Base-by-base conservation (phyloP, 2,329 filamentous ascomycete species). In the Helminthosporium solani region DNA sequence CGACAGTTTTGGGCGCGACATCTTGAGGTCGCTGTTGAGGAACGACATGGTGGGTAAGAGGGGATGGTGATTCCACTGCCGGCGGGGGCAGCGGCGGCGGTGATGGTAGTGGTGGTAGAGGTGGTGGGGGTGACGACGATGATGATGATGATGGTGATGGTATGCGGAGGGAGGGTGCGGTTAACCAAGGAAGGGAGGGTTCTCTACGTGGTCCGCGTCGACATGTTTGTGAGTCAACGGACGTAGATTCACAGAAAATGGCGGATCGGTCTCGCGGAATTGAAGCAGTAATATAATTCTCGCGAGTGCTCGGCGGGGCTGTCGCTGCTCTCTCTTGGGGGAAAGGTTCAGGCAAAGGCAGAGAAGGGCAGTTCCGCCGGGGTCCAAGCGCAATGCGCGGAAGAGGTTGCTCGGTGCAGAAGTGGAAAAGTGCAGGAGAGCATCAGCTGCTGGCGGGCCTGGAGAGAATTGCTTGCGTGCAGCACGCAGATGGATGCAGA, bases 341-440 rank as follows among this genome's bases (percentile, higher is more conserved):
- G 28, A 51, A 28, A n/a, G 42, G 57, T 52, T 54, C 56, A 54
- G 54, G 45, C 44, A 51, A 58, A 61, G 66, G 66, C 55, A 59
- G 49, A 43, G 56, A 46, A 47, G 48, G 47, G 47, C 52, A 52
- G 50, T 52, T 50, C 57, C 19, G 11, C 39, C 55, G 53, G 53
- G 49, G 50, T 53, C n/a, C 56, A 60, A 58, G 62, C 61, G 64
- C 61, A 60, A 60, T 61, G 61, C 55, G 60, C 58, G 60, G 57
- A 49, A 48, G 39, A 44, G 52, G 20, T 19, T 41, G n/a, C 35
- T 8, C 9, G 20, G n/a, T 25, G 35, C 35, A 25, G 35, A n/a
- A 9, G 8, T n/a, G 35, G 7, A n/a, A 37, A 19, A 19, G 21
- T 25, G 19, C 20, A 27, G 35, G 34, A 15, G 21, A 18, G 18